Evolutionary conservation across 2,329 filamentous ascomycete genomes (phyloP).

Genomic region (Aspergillus intermedius): DNA sequence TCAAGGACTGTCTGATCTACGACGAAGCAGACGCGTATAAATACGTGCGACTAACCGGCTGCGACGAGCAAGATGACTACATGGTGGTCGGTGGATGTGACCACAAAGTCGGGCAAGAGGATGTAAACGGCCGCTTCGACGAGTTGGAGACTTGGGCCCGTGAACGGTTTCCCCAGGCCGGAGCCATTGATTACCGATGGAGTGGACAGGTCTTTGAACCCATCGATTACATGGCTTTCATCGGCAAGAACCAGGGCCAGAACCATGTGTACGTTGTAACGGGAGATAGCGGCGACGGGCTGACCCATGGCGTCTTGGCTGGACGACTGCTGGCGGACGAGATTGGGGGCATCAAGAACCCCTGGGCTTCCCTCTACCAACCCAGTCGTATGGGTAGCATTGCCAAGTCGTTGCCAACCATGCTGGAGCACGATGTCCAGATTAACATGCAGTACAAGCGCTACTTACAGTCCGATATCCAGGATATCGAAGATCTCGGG

Average conservation of each 20-base stretch:
- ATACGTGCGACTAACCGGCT: slow-evolving; percentile 49
- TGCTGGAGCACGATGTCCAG: slow-evolving; percentile 48
- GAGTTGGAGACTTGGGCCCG: slow-evolving; percentile 50
- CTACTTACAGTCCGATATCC: slow-evolving; percentile 48
- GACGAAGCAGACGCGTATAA: slow-evolving; percentile 51
- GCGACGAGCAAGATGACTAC: slow-evolving; percentile 50
- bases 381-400: slow-evolving; percentile 45
- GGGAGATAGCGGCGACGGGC: slow-evolving; percentile 52
- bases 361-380: slow-evolving; percentile 47
- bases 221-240: slow-evolving; percentile 50
- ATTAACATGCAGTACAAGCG: slow-evolving; percentile 54
- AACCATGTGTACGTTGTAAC: slow-evolving; percentile 50
- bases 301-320: slow-evolving; percentile 52
- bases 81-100: slow-evolving; percentile 52
- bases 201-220: slow-evolving; percentile 54
- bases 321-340: slow-evolving; percentile 49
- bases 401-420: slow-evolving; percentile 38
- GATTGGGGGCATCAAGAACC: slow-evolving; percentile 45
- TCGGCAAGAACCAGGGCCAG: slow-evolving; percentile 49
- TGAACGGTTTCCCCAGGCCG: slow-evolving; percentile 47
- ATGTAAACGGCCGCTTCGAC: slow-evolving; percentile 40
- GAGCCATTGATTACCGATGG: slow-evolving; percentile 50
- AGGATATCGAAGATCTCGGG: slow-evolving; percentile 51
- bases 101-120: slow-evolving; percentile 53
- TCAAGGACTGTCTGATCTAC: slow-evolving; percentile 52